Evolutionary conservation across 306 rosid genomes (phyloP).

Genomic region (Cicer bijugum): DNA sequence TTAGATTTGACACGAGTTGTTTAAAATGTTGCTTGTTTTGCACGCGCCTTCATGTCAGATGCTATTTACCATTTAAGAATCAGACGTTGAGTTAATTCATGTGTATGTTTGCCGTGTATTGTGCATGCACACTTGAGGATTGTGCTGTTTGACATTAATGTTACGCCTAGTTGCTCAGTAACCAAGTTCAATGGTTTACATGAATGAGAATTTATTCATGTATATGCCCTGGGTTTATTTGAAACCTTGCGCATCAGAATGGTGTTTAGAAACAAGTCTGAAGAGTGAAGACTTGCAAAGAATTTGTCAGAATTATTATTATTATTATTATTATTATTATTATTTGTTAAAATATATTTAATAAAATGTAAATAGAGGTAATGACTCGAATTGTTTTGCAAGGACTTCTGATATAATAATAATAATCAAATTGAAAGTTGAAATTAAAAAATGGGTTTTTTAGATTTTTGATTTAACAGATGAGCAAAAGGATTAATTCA

Average conservation of each 20-base stretch:
- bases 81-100: not conserved
- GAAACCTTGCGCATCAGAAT: not conserved
- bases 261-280: not conserved
- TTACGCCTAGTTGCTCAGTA: not conserved
- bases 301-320: not conserved
- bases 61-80: not conserved
- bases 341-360: too few relatives aligned
- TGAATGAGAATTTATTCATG: not conserved
- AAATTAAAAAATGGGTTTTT: too few relatives aligned
- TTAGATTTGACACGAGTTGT: not conserved
- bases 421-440: too few relatives aligned
- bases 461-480: too few relatives aligned
- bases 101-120: not conserved
- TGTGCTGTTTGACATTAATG: not conserved
- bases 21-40: not conserved
- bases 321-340: too few relatives aligned
- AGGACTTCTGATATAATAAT: too few relatives aligned
- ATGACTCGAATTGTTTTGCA: too few relatives aligned
- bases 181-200: not conserved
- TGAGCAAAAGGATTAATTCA: too few relatives aligned
- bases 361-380: too few relatives aligned
- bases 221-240: not conserved
- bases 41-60: not conserved
- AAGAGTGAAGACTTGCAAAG: not conserved
- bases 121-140: not conserved